Evolutionary conservation across 345 rosid species (phyloP), one percentile per base, ranked within the genome.

Genomic region (Rhizophora mangle): DNA sequence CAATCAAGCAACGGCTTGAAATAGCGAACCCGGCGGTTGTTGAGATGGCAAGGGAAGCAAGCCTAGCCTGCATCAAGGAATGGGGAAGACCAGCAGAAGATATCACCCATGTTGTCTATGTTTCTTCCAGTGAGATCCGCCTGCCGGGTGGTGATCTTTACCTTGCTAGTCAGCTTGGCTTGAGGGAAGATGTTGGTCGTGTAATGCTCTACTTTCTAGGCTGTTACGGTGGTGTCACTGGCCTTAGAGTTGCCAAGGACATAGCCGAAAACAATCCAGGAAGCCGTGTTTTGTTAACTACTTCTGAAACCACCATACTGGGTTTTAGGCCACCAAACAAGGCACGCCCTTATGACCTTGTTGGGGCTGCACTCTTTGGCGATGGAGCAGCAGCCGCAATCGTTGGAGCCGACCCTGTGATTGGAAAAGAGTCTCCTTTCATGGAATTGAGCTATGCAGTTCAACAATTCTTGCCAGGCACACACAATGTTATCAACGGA

Each of bases 191-290:
- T 46, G 93, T 92, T 32, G 78, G 81, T 57, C 86, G 96, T 20
- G 93, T 95, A 37, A 87, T 95, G 96, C 85, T 95, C 4, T 92
- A 95, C 74, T 95, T 95, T 56, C 87, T 92, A 0, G 94, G 97
- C 54, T 95, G 96, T 70, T 92, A 90, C 30, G 97, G 97, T 5
- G 97, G 96, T 4, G 96, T 86, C 65, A 84, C 99, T 7, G 97
- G 97, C 64, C 92, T 95, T 36, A 83, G 97, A 24, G 97, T 95
- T 3, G 97, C 96, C 62, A 95, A 95, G 76, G 99, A 95, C 83
- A 87, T 92, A 16, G 99, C 91, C 3, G 96, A 95, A 77, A 95
- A 95, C 83, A 95, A 92, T 59, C 96, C 96, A 0, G 97, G 99
- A 39, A 90, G 94, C 73, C 88, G 96, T 11, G 84, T 95, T 15